Evolutionary conservation across 73 alveolate species (phyloP), one percentile per base, ranked within the genome.

Genomic region (Blepharisma japonicum): DNA sequence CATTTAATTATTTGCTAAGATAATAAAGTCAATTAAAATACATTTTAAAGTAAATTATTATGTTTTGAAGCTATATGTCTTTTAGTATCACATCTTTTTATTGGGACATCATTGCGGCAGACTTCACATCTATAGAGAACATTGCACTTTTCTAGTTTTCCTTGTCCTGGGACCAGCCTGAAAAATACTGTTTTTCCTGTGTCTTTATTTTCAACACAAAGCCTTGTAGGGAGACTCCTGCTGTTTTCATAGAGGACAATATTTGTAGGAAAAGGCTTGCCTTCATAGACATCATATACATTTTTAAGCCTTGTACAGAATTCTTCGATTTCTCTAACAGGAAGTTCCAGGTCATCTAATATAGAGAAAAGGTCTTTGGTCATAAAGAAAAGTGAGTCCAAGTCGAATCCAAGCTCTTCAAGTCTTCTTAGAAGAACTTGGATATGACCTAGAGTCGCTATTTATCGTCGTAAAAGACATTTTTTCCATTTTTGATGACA

Each of bases 341-440:
- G 14, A 3, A 61, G 74, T n/a, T 25, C 23, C 3, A 61, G 46
- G 18, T 61, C 74, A 25, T 61, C 74, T 1, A n/a, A 61, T 14
- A 61, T n/a, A 25, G 74, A 8, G 47, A 61, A 61, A 5, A 18
- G 23, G 74, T 61, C 74, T 61, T 61, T 61, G 14, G 74, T 39
- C 18, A 61, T 14, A 39, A 14, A 61, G 11, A 61, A 20, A 9
- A 61, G 47, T 14, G 74, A 61, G 74, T 61, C 74, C 23, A 61
- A 25, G 48, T 61, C 74, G 47, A n/a, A 61, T n/a, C 74, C 74
- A 5, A 18, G 23, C 5, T 61, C 74, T 61, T 61, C 74, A 18
- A 61, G 74, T 9, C 18, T 18, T 14, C 23, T 25, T 11, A 32
- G 42, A 32, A 32, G 42, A 32, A 32, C 42, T 32, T 32, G 42